Evolutionary conservation across 2,329 filamentous ascomycete genomes (phyloP).

Genomic region (Raffaelea arxii): DNA sequence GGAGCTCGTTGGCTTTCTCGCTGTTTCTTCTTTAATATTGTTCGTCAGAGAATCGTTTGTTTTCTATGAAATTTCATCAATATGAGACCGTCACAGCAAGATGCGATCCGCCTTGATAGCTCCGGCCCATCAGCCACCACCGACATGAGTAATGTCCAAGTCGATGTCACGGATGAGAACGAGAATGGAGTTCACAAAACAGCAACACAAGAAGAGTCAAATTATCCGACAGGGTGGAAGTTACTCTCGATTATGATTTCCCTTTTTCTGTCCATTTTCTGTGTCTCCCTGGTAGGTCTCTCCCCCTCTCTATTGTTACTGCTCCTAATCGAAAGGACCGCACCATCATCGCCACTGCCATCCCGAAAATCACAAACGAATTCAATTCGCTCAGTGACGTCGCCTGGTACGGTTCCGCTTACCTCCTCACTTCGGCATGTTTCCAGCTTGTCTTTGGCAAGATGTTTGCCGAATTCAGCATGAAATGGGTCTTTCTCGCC

Average conservation of each 20-base stretch:
- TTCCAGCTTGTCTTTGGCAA: conserved; percentile 10
- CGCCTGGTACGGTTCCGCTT: conserved; percentile 35
- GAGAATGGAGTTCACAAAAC: too few relatives aligned
- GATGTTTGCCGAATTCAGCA: conserved; percentile 8
- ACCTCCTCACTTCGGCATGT: conserved; percentile 9
- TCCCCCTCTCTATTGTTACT: not conserved
- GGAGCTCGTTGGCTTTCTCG: too few relatives aligned
- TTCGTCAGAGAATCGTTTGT: too few relatives aligned
- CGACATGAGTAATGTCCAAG: too few relatives aligned
- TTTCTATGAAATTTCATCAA: too few relatives aligned
- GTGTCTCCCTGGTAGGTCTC: not conserved
- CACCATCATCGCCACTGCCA: conserved; percentile 29
- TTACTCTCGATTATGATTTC: not conserved
- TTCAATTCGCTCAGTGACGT: conserved; percentile 33
- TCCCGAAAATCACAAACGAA: conserved; percentile 28
- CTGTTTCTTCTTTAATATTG: too few relatives aligned
- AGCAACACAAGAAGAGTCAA: not conserved
- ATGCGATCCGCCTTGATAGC: too few relatives aligned
- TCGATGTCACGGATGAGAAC: too few relatives aligned
- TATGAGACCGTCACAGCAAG: too few relatives aligned
- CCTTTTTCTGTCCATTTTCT: conserved; percentile 2
- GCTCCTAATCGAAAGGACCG: too few relatives aligned
- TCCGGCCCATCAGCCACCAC: too few relatives aligned
- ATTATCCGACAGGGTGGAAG: not conserved
- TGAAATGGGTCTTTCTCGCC: conserved; percentile 9